Evolutionary conservation across 23 red algal species (phyloP).

Genomic region (Gracilariopsis chorda): DNA sequence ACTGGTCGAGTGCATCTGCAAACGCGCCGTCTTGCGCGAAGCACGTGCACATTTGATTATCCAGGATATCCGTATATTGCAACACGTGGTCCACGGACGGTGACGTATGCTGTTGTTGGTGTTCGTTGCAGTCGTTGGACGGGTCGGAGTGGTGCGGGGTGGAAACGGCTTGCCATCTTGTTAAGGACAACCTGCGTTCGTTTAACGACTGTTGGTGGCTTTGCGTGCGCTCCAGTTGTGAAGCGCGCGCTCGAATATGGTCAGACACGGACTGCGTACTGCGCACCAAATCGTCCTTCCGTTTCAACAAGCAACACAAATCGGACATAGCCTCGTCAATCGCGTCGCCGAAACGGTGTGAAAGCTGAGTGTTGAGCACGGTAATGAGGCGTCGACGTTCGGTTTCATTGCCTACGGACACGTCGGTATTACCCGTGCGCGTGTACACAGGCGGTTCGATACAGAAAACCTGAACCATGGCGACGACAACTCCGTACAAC

Average conservation of each 20-base stretch:
- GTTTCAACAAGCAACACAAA: background rate
- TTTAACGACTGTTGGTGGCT: background rate
- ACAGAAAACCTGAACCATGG: conserved; percentile 38
- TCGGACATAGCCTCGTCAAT: conserved; percentile 12
- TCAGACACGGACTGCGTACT: background rate
- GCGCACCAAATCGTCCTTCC: background rate
- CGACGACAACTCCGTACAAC: conserved; percentile 22
- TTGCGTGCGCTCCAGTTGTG: background rate
- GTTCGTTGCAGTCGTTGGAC: background rate
- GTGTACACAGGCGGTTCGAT: conserved; percentile 29
- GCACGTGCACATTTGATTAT: conserved; percentile 9
- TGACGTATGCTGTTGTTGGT: background rate
- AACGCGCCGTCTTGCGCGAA: conserved; percentile 23
- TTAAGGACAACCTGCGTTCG: background rate
- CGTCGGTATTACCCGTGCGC: background rate
- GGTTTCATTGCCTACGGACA: conserved; percentile 14
- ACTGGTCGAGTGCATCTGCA: conserved; percentile 24
- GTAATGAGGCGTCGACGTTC: conserved; percentile 31
- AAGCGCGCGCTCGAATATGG: background rate
- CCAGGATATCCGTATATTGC: conserved; percentile 27
- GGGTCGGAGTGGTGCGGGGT: too few species aligned
- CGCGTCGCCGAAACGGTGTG: conserved; percentile 1
- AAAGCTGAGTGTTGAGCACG: background rate
- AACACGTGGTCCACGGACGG: background rate
- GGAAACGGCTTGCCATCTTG: background rate